Base-by-base conservation (phyloP, 2,329 filamentous ascomycete species). In the Claviceps capensis region DNA sequence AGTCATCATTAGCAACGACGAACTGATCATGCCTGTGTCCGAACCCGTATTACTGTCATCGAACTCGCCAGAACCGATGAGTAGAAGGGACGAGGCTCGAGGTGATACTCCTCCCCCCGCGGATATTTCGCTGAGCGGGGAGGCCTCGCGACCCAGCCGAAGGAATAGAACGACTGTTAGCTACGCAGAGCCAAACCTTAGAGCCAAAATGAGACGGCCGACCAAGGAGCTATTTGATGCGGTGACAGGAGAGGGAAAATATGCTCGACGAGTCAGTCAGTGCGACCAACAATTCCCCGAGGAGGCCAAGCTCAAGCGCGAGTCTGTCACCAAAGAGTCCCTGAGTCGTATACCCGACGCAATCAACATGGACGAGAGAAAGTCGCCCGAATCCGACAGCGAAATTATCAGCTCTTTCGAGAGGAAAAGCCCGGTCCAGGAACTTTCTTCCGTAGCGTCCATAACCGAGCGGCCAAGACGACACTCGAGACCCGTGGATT, bases 161-260 rank as follows among this genome's bases (percentile, higher is more conserved):
- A 78, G 87, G 57, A 79, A 80, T 47, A 75, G 84, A 59, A 70
- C 79, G 11, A 75, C 81, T 48, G 78, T 93, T 55, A 91, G 85
- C 69, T 93, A 93, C 64, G 85, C 86, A 11, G 86, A 91, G 64
- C 87, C 87, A 1, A 91, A 86, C 60, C 72, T 93, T 43, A 77
- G 85, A 55, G 85, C 83, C 62, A 93, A 93, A 69, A 90, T 93
- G 86, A 78, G 87, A 53, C 78, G 87, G 54, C 86, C 87, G 22
- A 86, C 83, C 1, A 87, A 87, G 62, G 81, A 87, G 57, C 67
- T 90, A 9, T 78, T 84, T 38, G 85, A 89, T 64, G 86, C 86
- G 1, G 86, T 91, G 14, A 68, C 76, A 11, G 81, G 78, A n/a
- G 78, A 84, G 58, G 77, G 75, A 36, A 81, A 76, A 61, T 71